These are phyloP conservation scores for Parastagonospora avenae DNA, from an alignment of 2,329 filamentous ascomycete species.

Conservation along the genomic window DNA sequence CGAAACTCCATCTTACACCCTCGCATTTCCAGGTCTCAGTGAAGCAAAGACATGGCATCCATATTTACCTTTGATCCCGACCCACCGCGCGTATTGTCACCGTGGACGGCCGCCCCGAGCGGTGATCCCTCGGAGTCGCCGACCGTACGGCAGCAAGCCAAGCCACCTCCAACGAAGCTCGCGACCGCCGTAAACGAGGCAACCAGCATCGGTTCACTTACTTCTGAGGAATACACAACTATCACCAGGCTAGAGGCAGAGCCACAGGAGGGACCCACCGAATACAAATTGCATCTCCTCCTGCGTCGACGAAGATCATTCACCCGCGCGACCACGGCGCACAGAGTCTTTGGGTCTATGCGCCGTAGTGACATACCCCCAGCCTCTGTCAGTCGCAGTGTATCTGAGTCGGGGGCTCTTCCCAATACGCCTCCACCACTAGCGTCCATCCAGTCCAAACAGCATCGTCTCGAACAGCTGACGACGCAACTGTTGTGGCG, in stretches of 20 bases:
- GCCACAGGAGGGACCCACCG: slow-evolving; percentile 90
- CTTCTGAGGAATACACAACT: slow-evolving; percentile 32
- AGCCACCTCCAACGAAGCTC: slow-evolving; percentile 16
- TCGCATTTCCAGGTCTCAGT: neutral
- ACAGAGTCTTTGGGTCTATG: slow-evolving; percentile 58
- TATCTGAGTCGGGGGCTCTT: slow-evolving; percentile 36
- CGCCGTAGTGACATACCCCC: slow-evolving; percentile 47
- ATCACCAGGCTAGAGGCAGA: slow-evolving; percentile 84
- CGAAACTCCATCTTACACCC: neutral
- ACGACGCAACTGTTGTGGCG: slow-evolving; percentile 96
- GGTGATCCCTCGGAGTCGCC: slow-evolving; percentile 20
- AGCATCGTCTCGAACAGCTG: slow-evolving; percentile 84
- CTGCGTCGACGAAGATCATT: slow-evolving; percentile 79
- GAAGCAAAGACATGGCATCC: slow-evolving; percentile 72
- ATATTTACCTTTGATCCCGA: slow-evolving; percentile 95
- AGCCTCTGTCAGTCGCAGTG: slow-evolving; percentile 29
- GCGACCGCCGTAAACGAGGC: slow-evolving; percentile 6
- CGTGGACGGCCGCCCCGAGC: slow-evolving; percentile 73
- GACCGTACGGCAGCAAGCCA: slow-evolving; percentile 21
- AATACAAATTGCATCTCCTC: slow-evolving; percentile 94
- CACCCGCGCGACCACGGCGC: slow-evolving; percentile 70
- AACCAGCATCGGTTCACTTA: slow-evolving; percentile 3
- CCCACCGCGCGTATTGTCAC: slow-evolving; percentile 84
- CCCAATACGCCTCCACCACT: slow-evolving; percentile 46
- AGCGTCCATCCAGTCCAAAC: slow-evolving; percentile 71